Percentiles rank a stretch among this genome's conserved stretches.
Conservation (phyloP, 768 basidiomycete species). For the Xerocomellus chrysenteron region DNA sequence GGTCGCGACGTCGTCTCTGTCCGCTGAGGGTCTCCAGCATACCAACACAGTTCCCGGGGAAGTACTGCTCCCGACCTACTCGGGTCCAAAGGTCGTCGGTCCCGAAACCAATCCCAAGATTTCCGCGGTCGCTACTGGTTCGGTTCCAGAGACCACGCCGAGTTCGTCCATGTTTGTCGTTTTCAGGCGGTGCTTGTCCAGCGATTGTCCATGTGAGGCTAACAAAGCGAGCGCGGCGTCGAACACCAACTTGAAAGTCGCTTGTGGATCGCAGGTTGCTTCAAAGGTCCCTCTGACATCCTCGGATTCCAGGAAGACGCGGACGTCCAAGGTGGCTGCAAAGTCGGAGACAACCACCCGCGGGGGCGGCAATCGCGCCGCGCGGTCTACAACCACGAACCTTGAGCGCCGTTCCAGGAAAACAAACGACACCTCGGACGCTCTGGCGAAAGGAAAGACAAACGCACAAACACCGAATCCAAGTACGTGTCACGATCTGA, state of each 20-base stretch:
- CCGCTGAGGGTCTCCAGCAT: not conserved
- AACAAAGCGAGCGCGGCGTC: not conserved
- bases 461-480: not conserved
- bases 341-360: not conserved
- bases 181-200: conserved; percentile 8
- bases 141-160: not conserved
- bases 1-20: not conserved
- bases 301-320: not conserved
- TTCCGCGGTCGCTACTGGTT: not conserved
- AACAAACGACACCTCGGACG: not conserved
- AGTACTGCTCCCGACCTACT: not conserved
- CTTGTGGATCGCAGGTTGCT: not conserved
- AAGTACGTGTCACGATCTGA: not conserved
- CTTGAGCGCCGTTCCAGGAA: not conserved
- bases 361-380: not conserved
- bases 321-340: not conserved
- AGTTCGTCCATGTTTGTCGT: conserved; percentile 7
- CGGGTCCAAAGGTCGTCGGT: not conserved
- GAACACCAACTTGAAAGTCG: not conserved
- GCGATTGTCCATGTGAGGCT: conserved; percentile 15
- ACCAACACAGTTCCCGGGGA: not conserved
- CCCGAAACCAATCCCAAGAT: not conserved
- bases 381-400: not conserved
- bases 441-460: not conserved
- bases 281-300: not conserved